Conservation (phyloP, 768 basidiomycete species). For the Suillus weaverae region DNA sequence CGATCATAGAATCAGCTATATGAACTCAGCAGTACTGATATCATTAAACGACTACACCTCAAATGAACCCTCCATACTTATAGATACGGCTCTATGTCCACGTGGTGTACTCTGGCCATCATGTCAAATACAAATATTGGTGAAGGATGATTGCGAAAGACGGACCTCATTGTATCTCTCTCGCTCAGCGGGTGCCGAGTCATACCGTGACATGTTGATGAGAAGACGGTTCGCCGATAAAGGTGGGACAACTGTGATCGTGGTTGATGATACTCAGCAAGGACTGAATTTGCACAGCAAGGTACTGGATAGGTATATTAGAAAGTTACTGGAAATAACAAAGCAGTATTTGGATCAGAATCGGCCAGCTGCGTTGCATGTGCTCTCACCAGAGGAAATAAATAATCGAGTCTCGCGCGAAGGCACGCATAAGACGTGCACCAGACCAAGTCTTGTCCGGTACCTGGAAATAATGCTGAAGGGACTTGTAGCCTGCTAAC, state of each 20-base stretch:
- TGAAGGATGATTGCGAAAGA: not conserved
- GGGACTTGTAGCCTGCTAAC: conserved; percentile 9
- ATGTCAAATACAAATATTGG: not conserved
- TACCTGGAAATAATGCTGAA: conserved; percentile 7
- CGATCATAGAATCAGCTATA: not conserved
- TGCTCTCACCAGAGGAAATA: conserved; percentile 9
- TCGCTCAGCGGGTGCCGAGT: not conserved
- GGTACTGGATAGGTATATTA: conserved; percentile 2
- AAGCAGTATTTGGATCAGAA: not conserved
- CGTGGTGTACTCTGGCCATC: not conserved
- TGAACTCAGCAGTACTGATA: not conserved
- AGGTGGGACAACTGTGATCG: conserved; percentile 4
- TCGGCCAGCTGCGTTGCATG: no score
- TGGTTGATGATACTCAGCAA: not conserved
- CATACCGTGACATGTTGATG: not conserved
- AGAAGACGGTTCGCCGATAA: not conserved
- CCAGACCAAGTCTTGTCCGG: conserved; percentile 9
- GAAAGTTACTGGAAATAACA: not conserved
- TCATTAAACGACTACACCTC: not conserved
- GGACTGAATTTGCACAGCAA: conserved; percentile 3
- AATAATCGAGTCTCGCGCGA: conserved; percentile 9
- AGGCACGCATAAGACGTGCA: conserved; percentile 5
- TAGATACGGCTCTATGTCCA: not conserved
- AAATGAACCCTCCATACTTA: not conserved
- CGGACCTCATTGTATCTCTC: not conserved